Evolutionary conservation across 2,329 filamentous ascomycete genomes (phyloP), one percentile per base, ranked within the genome.

Genomic region (Stachybotrys chartarum): DNA sequence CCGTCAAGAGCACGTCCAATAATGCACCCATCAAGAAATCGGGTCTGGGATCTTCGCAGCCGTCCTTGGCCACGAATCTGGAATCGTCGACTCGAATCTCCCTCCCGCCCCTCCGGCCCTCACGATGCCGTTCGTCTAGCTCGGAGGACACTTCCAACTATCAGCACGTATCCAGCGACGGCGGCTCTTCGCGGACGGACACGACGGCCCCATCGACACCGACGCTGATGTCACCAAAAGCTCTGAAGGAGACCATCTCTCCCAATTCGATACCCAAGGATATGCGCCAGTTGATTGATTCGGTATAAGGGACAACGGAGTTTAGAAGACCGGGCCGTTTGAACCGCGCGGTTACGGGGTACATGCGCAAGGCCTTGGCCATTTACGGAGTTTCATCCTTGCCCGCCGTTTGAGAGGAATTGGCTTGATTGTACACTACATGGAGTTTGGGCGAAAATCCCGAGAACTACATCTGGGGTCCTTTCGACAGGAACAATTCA

Each of bases 241-340:
- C 58, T 31, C 46, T 61, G 39, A 59, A 58, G 58, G 61, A 71
- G 24, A 77, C 75, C 6, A 76, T 79, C 44, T 78, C 75, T 30
- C 75, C 77, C 7, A 70, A 64, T 31, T 72, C 70, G 4, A 62
- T 73, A 18, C 77, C 77, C 5, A 67, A 66, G 16, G 70, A 68
- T 32, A 72, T 79, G 71, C 64, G 59, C 18, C 60, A 61, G n/a
- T 58, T 78, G 16, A 67, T 78, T 56, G 65, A 75, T 52, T 10
- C 14, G 35, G 35, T 42, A 47, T 47, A 10, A 17, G 7, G 45
- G 35, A 14, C 8, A 14, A 3, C 45, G 7, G 45, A 47, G 45
- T 47, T 47, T 24, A 4, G 24, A 24, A 24, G 24, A 24, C 24
- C 4, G 24, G 24, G 4, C 3, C 24, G 24, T 24, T 24, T 24